Percentiles rank a stretch among this genome's conserved stretches.
phyloP scores from a whole-genome alignment of 345 rosid genomes.

The Litchi chinensis region DNA sequence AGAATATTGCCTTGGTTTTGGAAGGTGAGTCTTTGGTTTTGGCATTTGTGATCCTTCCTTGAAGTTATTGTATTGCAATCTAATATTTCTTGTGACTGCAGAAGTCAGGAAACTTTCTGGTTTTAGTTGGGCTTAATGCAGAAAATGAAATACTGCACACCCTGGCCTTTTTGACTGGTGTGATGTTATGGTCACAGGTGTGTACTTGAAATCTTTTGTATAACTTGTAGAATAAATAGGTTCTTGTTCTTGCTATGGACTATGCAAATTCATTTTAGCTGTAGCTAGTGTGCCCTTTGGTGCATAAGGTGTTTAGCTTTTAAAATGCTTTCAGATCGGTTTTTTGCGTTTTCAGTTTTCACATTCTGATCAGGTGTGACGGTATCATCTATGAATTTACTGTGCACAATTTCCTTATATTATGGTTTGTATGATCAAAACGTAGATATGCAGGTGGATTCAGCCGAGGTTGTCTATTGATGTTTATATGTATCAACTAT shows the following conservation, averaged over 20 bases:
- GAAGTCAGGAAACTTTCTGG: conserved; percentile 77
- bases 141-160: conserved; percentile 93
- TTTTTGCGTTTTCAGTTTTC: background rate
- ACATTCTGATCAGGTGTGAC: background rate
- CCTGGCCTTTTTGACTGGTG: conserved; percentile 89
- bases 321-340: background rate
- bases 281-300: background rate
- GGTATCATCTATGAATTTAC: background rate
- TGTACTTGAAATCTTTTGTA: conserved; percentile 18
- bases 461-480: background rate
- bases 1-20: conserved; percentile 96
- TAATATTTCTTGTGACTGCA: conserved; percentile 35
- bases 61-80: conserved; percentile 17
- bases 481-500: background rate
- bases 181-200: conserved; percentile 97
- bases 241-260: conserved; percentile 2
- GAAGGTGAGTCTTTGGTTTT: conserved; percentile 60
- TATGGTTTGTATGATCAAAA: background rate
- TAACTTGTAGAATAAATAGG: background rate
- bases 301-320: background rate
- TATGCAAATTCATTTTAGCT: background rate
- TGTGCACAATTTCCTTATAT: background rate
- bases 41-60: background rate
- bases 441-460: background rate
- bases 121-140: conserved; percentile 59